A percentile compares a stretch with the other conserved stretches of the same genome.
Conservation (phyloP, 805 yeast genomes). For the Ogataea paraovalis region DNA sequence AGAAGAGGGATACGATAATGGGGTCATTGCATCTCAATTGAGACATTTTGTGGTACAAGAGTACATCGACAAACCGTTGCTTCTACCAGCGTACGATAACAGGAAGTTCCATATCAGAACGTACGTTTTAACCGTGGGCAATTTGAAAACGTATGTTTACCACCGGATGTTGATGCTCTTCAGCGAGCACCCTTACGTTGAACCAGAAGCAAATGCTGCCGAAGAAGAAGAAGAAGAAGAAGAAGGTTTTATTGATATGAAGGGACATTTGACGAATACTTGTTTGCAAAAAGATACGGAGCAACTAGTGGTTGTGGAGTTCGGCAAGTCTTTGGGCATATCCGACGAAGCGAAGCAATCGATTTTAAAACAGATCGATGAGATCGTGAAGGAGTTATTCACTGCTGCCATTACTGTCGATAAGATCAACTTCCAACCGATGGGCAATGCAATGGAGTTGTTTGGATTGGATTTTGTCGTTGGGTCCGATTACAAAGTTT, state of each 20-base stretch:
- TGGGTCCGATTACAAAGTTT: constrained; percentile 48
- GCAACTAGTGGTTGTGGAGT: constrained; percentile 52
- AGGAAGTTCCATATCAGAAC: constrained; percentile 88
- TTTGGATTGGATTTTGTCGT: constrained; percentile 89
- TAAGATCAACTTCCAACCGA: constrained; percentile 77
- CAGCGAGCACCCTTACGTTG: constrained; percentile 51
- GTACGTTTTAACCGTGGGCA: constrained; percentile 74
- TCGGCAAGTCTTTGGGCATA: constrained; percentile 49
- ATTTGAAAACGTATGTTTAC: constrained; percentile 74
- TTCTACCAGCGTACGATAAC: constrained; percentile 53
- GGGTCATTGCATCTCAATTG: constrained; percentile 78
- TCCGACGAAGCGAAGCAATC: constrained; percentile 35
- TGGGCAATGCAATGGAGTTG: constrained; percentile 77
- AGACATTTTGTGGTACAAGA: constrained; percentile 90
- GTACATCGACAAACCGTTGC: constrained; percentile 65
- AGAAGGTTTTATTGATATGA: constrained; percentile 40
- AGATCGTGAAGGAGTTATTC: constrained; percentile 65
- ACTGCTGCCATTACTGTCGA: constrained; percentile 79
- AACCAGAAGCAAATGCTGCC: constrained; percentile 26
- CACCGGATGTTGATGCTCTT: constrained; percentile 78
- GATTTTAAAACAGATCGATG: constrained; percentile 54
- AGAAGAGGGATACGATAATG: constrained; percentile 52
- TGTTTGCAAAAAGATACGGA: constrained; percentile 61
- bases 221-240: constrained; percentile 2
- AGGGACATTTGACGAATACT: constrained; percentile 89